These are phyloP conservation scores for Malus hybrid DNA, from an alignment of 331 rosid genomes.

Conservation along the genomic window DNA sequence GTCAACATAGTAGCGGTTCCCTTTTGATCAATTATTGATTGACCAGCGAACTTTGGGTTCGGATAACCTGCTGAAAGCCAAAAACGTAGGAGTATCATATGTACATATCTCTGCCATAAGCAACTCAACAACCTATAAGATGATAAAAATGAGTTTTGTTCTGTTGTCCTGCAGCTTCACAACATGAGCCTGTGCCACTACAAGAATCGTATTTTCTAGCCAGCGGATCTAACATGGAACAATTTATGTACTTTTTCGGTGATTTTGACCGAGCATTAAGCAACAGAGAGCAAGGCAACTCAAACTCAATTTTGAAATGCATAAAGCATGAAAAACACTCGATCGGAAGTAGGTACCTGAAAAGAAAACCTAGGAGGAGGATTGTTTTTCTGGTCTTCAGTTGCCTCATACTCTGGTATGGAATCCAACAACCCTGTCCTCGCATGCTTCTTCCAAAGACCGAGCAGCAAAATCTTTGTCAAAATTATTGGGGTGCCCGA, in stretches of 20 bases:
- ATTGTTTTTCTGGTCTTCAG: slow-evolving; percentile 34
- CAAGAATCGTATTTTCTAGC: background rate
- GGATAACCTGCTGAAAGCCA: background rate
- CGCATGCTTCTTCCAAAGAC: slow-evolving; percentile 38
- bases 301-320: background rate
- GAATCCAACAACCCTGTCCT: slow-evolving; percentile 51
- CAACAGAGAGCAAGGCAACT: background rate
- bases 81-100: background rate
- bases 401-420: slow-evolving; percentile 56
- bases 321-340: background rate
- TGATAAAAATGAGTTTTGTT: background rate
- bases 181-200: background rate
- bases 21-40: background rate
- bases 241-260: background rate
- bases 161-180: background rate
- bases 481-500: slow-evolving; percentile 60
- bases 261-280: background rate
- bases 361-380: slow-evolving; percentile 32
- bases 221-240: background rate
- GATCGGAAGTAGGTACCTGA: slow-evolving; percentile 35
- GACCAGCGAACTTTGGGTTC: background rate
- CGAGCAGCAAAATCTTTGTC: slow-evolving; percentile 47
- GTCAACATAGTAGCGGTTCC: background rate
- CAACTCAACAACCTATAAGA: background rate
- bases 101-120: background rate